These are phyloP conservation scores for Leptographium lundbergii DNA, from an alignment of 2,329 filamentous ascomycete species.

Conservation along the genomic window DNA sequence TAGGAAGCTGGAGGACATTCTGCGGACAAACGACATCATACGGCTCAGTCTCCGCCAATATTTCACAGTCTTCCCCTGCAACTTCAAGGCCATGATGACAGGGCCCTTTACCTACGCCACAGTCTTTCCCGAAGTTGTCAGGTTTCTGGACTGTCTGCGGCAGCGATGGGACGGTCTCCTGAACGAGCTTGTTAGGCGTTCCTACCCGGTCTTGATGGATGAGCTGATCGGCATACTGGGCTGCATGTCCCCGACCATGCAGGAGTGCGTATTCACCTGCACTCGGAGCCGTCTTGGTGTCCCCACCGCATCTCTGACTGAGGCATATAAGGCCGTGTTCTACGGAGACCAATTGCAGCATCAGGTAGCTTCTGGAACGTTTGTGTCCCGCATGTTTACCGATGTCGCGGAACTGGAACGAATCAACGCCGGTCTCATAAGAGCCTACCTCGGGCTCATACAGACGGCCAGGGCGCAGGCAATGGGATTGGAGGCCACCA, in stretches of 20 bases:
- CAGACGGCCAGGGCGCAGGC: not conserved
- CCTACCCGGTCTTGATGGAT: slow-evolving; percentile 20
- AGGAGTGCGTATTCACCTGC: slow-evolving; percentile 18
- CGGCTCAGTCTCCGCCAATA: slow-evolving; percentile 17
- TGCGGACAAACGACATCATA: slow-evolving; percentile 25
- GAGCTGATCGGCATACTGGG: slow-evolving; percentile 19
- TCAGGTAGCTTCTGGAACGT: not conserved
- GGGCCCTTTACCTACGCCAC: slow-evolving; percentile 10
- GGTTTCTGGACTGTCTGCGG: slow-evolving; percentile 31
- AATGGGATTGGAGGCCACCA: not conserved
- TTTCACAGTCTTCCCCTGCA: slow-evolving; percentile 24
- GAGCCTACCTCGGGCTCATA: not conserved
- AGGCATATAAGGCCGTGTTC: slow-evolving; percentile 14
- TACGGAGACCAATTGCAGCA: slow-evolving; percentile 11
- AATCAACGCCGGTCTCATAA: not conserved
- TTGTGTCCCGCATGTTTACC: not conserved
- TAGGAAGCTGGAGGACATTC: slow-evolving; percentile 19
- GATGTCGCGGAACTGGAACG: not conserved
- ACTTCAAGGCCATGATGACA: slow-evolving; percentile 8
- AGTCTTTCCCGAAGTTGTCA: slow-evolving; percentile 23
- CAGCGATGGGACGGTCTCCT: slow-evolving; percentile 24
- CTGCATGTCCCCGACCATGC: slow-evolving; percentile 18
- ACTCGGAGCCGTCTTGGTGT: slow-evolving; percentile 16
- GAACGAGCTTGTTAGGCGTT: slow-evolving; percentile 8
- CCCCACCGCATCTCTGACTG: slow-evolving; percentile 8